phyloP scores from a whole-genome alignment of 305 asterid species.

The Fraxinus ornus region DNA sequence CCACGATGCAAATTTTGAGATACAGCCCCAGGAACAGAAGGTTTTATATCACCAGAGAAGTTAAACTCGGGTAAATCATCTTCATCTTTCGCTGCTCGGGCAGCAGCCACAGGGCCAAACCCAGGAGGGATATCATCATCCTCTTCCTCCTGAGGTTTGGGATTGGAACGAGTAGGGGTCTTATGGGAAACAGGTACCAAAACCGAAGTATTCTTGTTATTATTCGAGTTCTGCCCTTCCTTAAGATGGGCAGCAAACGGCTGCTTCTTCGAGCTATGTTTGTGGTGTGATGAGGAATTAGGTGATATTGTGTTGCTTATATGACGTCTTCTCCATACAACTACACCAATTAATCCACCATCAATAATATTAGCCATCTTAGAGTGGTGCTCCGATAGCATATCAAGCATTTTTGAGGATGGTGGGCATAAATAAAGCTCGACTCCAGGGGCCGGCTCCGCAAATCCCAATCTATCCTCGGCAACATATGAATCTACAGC shows the following conservation, averaged over 20 bases:
- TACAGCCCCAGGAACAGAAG: slow-evolving; percentile 27
- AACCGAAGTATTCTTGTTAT: slow-evolving; percentile 35
- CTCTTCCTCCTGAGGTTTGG: slow-evolving; percentile 39
- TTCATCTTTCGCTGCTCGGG: slow-evolving; percentile 47
- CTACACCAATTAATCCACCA: slow-evolving; percentile 79
- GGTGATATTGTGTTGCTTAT: slow-evolving; percentile 73
- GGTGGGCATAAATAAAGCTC: slow-evolving; percentile 91
- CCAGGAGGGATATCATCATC: slow-evolving; percentile 92
- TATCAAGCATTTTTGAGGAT: slow-evolving; percentile 41
- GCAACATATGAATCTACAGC: slow-evolving; percentile 64
- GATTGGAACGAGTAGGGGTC: slow-evolving; percentile 14
- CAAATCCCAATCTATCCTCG: slow-evolving; percentile 86
- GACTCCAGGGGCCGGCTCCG: slow-evolving; percentile 72
- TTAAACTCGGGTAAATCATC: slow-evolving; percentile 92
- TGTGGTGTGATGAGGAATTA: slow-evolving; percentile 68
- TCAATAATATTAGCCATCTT: slow-evolving; percentile 45
- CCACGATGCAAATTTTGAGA: slow-evolving; percentile 31
- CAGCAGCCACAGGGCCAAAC: slow-evolving; percentile 55
- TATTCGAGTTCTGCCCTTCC: slow-evolving; percentile 56
- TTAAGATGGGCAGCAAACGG: slow-evolving; percentile 42
- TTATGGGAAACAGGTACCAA: slow-evolving; percentile 23
- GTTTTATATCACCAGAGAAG: slow-evolving; percentile 43
- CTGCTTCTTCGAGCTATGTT: slow-evolving; percentile 62
- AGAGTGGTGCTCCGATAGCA: slow-evolving; percentile 51
- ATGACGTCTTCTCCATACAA: slow-evolving; percentile 92